Conservation (phyloP, 2,329 filamentous ascomycete species). For the Aspergillus persii region DNA sequence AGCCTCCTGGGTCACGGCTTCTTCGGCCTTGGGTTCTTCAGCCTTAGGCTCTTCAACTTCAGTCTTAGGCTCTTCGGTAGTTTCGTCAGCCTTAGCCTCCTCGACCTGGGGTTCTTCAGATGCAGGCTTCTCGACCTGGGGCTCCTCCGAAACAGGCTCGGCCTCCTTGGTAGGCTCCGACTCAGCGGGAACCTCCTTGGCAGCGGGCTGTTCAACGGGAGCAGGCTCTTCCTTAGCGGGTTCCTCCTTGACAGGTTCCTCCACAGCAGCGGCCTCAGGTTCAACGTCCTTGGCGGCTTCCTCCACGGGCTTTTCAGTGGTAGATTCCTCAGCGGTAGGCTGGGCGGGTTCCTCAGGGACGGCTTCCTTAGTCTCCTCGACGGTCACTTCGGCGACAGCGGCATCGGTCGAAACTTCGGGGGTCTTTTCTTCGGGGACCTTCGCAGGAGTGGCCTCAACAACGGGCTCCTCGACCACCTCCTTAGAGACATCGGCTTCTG, state of each 20-base stretch:
- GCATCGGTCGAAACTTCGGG: constrained; percentile 2
- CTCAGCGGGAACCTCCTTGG: constrained; percentile 7
- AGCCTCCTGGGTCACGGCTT: not conserved
- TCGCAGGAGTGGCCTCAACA: not conserved
- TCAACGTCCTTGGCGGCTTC: constrained; percentile 1
- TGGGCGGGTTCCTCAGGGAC: constrained; percentile 6
- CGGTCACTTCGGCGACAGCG: not conserved
- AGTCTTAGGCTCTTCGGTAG: not conserved
- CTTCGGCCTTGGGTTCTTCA: not conserved
- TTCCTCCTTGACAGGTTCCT: constrained; percentile 10
- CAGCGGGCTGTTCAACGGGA: constrained; percentile 3
- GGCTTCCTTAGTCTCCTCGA: constrained; percentile 4
- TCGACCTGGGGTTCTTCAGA: not conserved
- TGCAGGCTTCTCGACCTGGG: not conserved
- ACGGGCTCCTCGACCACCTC: constrained; percentile 4
- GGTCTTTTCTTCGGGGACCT: not conserved
- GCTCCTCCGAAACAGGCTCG: constrained; percentile 7
- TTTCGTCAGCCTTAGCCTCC: too few relatives aligned
- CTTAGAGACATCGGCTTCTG: not conserved
- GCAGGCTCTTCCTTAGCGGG: constrained; percentile 1
- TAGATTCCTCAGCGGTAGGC: not conserved
- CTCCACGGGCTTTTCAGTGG: not conserved
- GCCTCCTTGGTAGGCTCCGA: constrained; percentile 1
- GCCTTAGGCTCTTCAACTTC: not conserved
- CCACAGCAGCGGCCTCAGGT: not conserved